These are phyloP conservation scores for Leucosporidium scottii DNA, from an alignment of 768 basidiomycete genomes.

Conservation along the genomic window DNA sequence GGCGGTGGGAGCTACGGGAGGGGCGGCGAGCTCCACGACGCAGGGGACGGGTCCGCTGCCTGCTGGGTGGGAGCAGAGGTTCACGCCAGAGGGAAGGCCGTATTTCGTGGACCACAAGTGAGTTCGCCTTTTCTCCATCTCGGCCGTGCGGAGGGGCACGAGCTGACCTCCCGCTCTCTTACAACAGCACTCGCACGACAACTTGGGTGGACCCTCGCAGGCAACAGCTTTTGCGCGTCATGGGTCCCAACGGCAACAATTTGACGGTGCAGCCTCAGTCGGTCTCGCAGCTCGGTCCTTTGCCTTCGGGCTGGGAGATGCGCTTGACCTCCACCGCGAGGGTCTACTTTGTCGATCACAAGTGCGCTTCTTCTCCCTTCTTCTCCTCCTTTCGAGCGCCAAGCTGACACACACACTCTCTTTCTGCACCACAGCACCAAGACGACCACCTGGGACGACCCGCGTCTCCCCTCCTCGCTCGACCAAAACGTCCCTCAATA, in stretches of 20 bases:
- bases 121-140: neutral
- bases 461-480: conserved; percentile 85
- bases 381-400: neutral
- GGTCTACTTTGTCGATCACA: conserved; percentile 99
- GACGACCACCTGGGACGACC: conserved; percentile 99
- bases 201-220: conserved; percentile 99
- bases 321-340: conserved; percentile 94
- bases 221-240: conserved; percentile 91
- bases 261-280: conserved; percentile 85
- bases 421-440: conserved; percentile 47
- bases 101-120: conserved; percentile 97
- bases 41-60: conserved; percentile 80
- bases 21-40: conserved; percentile 48
- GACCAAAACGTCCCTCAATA: conserved; percentile 98
- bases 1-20: conserved; percentile 36
- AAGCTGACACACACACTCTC: too few species aligned
- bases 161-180: neutral
- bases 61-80: conserved; percentile 97
- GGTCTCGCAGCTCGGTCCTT: conserved; percentile 89
- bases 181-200: conserved; percentile 69
- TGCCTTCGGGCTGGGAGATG: conserved; percentile 99
- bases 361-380: conserved; percentile 50
- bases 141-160: neutral
- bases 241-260: conserved; percentile 87
- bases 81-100: conserved; percentile 94